Evolutionary conservation across 352 stramenopile species (phyloP).

Genomic region (Globisporangium echinulatum): DNA sequence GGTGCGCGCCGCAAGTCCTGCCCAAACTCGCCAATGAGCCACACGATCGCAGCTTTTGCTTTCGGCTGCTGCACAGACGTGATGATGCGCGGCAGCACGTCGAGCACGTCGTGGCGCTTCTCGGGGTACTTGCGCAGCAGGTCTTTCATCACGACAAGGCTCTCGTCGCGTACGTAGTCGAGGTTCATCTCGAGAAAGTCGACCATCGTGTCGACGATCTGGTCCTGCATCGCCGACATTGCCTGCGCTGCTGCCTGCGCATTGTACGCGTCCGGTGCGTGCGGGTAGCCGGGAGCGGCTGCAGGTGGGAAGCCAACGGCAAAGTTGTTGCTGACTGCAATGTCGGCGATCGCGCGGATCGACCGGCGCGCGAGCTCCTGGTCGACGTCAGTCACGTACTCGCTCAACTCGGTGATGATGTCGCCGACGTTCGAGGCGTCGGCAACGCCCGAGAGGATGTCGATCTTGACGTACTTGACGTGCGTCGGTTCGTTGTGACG

Average conservation of each 20-base stretch:
- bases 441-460: slow-evolving; percentile 93
- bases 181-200: slow-evolving; percentile 97
- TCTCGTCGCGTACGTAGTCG: slow-evolving; percentile 95
- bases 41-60: slow-evolving; percentile 94
- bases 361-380: slow-evolving; percentile 87
- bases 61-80: slow-evolving; percentile 58
- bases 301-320: slow-evolving; percentile 24
- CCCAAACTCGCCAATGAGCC: slow-evolving; percentile 96
- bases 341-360: slow-evolving; percentile 91
- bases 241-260: slow-evolving; percentile 54
- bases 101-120: slow-evolving; percentile 89
- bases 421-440: slow-evolving; percentile 92
- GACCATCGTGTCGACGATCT: slow-evolving; percentile 91
- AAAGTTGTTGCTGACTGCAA: slow-evolving; percentile 85
- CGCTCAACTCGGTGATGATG: slow-evolving; percentile 95
- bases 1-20: slow-evolving; percentile 89
- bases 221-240: slow-evolving; percentile 72
- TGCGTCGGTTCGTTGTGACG: slow-evolving; percentile 97
- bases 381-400: slow-evolving; percentile 96
- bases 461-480: slow-evolving; percentile 98
- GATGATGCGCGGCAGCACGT: slow-evolving; percentile 75
- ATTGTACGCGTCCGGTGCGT: slow-evolving; percentile 58
- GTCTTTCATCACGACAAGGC: slow-evolving; percentile 93
- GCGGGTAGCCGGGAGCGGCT: slow-evolving; percentile 24
- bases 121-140: slow-evolving; percentile 95